Evolutionary conservation across 805 yeast genomes (phyloP).

Genomic region (Debaryomyces prosopidis): DNA sequence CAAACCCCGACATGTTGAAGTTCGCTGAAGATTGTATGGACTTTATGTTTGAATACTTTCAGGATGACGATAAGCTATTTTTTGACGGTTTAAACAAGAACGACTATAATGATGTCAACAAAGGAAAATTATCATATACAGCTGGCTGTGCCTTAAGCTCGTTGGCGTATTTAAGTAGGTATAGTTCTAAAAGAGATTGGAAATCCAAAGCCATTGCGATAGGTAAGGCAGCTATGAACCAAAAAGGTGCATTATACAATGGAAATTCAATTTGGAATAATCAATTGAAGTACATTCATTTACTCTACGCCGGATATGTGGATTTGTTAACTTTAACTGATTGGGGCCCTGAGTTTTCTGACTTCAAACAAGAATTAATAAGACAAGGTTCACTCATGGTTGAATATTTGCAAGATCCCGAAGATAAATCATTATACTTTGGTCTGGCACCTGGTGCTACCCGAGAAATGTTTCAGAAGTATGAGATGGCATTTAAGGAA

Average conservation of each 20-base stretch:
- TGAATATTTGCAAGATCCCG: conserved; percentile 13
- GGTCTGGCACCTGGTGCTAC: conserved; percentile 9
- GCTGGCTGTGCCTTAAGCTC: conserved; percentile 27
- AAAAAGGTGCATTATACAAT: conserved; percentile 15
- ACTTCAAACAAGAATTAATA: conserved; percentile 9
- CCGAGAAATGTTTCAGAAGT: conserved; percentile 4
- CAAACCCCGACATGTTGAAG: conserved; percentile 10
- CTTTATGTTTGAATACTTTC: conserved; percentile 16
- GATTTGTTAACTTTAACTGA: conserved; percentile 16
- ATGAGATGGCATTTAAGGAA: conserved; percentile 5
- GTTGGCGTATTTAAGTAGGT: conserved; percentile 18
- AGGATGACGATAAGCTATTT: conserved; percentile 18
- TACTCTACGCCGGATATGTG: conserved; percentile 25
- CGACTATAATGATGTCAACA: conserved; percentile 15
- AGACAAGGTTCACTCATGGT: conserved; percentile 13
- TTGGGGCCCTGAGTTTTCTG: conserved; percentile 3
- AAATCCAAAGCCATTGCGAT: conserved; percentile 19
- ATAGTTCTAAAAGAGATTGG: conserved; percentile 18
- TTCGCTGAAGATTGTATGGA: conserved; percentile 19
- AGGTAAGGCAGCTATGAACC: conserved; percentile 16
- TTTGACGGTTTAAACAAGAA: conserved; percentile 18
- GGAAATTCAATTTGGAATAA: conserved; percentile 23
- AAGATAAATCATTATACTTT: conserved; percentile 12
- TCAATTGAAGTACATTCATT: conserved; percentile 23
- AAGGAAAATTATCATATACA: conserved; percentile 30